Percentiles rank a stretch among this genome's conserved stretches.
These are phyloP conservation scores for Sugiyamaella chiloensis DNA, from an alignment of 805 yeast genomes.

Conservation along the genomic window DNA sequence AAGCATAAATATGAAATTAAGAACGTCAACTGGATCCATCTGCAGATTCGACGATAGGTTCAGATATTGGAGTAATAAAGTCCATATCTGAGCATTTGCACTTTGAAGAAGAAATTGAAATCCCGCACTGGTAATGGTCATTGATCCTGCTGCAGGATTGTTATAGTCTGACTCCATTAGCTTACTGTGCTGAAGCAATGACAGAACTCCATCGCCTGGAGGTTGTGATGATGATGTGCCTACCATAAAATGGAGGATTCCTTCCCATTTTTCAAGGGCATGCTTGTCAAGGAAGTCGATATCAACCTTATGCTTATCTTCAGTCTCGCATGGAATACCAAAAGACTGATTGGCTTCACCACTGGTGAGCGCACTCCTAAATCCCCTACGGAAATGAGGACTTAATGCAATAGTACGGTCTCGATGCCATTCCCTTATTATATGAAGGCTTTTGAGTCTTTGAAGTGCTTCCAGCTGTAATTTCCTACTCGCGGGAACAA, in stretches of 20 bases:
- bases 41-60: constrained; percentile 77
- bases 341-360: constrained; percentile 64
- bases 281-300: constrained; percentile 69
- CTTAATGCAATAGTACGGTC: constrained; percentile 50
- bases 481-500: constrained; percentile 53
- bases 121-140: constrained; percentile 84
- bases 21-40: constrained; percentile 95
- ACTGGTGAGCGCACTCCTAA: constrained; percentile 83
- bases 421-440: constrained; percentile 55
- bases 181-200: constrained; percentile 72
- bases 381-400: constrained; percentile 68
- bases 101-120: constrained; percentile 93
- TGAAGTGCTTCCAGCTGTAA: constrained; percentile 72
- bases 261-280: constrained; percentile 90
- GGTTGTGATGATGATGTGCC: constrained; percentile 67
- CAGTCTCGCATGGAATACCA: constrained; percentile 63
- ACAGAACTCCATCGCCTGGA: constrained; percentile 81
- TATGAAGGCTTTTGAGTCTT: constrained; percentile 69
- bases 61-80: constrained; percentile 79
- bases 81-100: constrained; percentile 93
- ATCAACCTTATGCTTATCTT: constrained; percentile 56
- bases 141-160: constrained; percentile 15
- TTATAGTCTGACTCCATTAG: constrained; percentile 67
- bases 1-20: constrained; percentile 87
- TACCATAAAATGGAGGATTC: constrained; percentile 94